Evolutionary conservation across 73 alveolate species (phyloP), one percentile per base, ranked within the genome.

Genomic region (Paramecium tetraurelia): DNA sequence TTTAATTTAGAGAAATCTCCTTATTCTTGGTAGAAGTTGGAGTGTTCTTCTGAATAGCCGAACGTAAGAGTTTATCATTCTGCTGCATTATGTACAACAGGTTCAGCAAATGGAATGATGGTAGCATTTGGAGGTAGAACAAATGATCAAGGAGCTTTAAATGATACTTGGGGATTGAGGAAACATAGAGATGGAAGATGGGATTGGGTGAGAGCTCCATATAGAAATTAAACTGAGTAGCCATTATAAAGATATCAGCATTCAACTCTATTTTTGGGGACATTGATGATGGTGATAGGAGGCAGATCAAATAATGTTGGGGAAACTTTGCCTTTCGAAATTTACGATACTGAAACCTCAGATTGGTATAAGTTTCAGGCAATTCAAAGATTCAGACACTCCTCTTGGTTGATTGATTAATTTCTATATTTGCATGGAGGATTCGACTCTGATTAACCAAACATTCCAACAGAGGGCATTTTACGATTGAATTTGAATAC

Each of bases 131-230:
- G 99, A 44, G 99, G 99, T n/a, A 92, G 99, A 70, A 95, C 97
- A 20, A 89, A 92, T 80, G 98, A 96, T 95, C 97, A 96, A 40
- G 95, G 93, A 88, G 96, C 97, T 33, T 92, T 93, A 50, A 96
- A 97, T 93, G 99, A 98, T 93, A 95, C 99, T 68, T 98, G 99
- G 99, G 99, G 99, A 12, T 93, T 98, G 58, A 96, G 99, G 76
- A 97, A 97, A 83, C 99, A 98, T 86, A 96, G 99, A 68, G 98
- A 97, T 92, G 99, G 99, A 20, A 97, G 99, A 77, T 98, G 99
- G 99, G 99, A 98, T 93, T 98, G 99, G 99, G 99, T 98, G 85
- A 98, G 97, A 96, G 99, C 99, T 46, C 99, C 99, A 10, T 94
- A 94, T 92, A 95, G 94, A 69, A 96, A 95, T 16, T 77, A 92